Percentiles rank a stretch among this genome's conserved stretches.
These are phyloP conservation scores for Cyclostephanos tholiformis DNA, from an alignment of 108 stramenopile species.

Conservation along the genomic window DNA sequence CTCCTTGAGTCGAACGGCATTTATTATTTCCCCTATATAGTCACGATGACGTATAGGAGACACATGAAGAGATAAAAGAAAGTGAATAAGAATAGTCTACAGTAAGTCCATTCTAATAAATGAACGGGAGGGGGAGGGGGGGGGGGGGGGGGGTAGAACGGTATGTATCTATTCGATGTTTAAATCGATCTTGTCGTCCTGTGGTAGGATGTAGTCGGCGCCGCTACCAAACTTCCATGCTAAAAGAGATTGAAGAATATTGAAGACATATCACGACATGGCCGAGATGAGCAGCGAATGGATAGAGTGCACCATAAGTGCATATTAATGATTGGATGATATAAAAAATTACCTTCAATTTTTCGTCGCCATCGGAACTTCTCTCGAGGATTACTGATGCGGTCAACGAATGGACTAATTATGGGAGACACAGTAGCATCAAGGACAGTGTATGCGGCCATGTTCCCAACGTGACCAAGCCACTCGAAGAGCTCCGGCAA, in stretches of 20 bases:
- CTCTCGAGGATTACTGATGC: constrained; percentile 39
- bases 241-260: background rate
- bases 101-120: too few species aligned
- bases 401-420: constrained; percentile 49
- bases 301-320: too few species aligned
- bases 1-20: too few species aligned
- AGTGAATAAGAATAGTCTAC: too few species aligned
- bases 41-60: too few species aligned
- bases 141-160: background rate
- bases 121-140: too few species aligned
- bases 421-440: constrained; percentile 52
- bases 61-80: too few species aligned
- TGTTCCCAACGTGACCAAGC: constrained; percentile 83
- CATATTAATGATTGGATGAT: background rate
- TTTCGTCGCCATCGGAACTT: constrained; percentile 47
- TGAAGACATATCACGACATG: background rate
- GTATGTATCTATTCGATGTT: background rate
- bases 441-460: constrained; percentile 66
- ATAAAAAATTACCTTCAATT: constrained; percentile 33
- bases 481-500: constrained; percentile 76
- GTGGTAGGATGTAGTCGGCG: constrained; percentile 72
- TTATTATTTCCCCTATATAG: too few species aligned
- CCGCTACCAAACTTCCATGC: constrained; percentile 87
- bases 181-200: constrained; percentile 1
- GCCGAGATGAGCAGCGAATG: background rate